Evolutionary conservation across 2,329 filamentous ascomycete genomes (phyloP), one percentile per base, ranked within the genome.

Genomic region (Rachicladosporium sp.): DNA sequence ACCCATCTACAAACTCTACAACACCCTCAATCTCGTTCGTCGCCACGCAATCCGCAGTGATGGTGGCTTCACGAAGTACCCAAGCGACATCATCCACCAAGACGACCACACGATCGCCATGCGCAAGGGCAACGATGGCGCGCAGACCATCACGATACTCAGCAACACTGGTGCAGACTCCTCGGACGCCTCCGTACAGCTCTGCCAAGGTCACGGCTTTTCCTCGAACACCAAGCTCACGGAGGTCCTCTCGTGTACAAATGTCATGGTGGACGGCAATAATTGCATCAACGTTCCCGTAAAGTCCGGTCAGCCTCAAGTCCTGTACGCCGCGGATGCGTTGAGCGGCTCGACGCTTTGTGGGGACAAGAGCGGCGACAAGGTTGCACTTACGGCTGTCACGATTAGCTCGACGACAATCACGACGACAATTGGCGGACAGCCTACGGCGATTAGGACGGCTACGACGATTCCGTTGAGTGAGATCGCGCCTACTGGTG

Each of bases 61-160:
- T 15, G 8, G 15, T 19, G 43, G 44, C 8, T 71, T 69, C 44
- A 46, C 65, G 7, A 61, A 53, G 0, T 64, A 62, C 41, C 57
- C 63, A 49, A 62, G 61, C 40, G 53, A 56, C 15, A 54, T 64
- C 4, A 59, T 70, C 43, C 69, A 66, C 47, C 56, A 58, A 35
- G 65, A 69, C 34, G 48, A 51, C 4, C 57, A 60, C 31, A 65
- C 62, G 4, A 47, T 71, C 10, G 65, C 61, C 3, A 63, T 70
- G 53, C 60, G 65, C 10, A 65, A 67, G 42, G 66, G 64, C 3
- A 52, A 50, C 4, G 47, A 48, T n/a, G 58, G 57, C n/a, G 54
- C 41, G 29, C 63, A 56, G 23, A 62, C 71, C 10, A 58, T 71
- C 31, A 63, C 65, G 38, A 52, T 70, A 4, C 47, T 69, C 7